Percentiles rank a stretch among this genome's conserved stretches.
phyloP scores from a whole-genome alignment of 257 asterid genomes.

The Anisodus acutangulus region DNA sequence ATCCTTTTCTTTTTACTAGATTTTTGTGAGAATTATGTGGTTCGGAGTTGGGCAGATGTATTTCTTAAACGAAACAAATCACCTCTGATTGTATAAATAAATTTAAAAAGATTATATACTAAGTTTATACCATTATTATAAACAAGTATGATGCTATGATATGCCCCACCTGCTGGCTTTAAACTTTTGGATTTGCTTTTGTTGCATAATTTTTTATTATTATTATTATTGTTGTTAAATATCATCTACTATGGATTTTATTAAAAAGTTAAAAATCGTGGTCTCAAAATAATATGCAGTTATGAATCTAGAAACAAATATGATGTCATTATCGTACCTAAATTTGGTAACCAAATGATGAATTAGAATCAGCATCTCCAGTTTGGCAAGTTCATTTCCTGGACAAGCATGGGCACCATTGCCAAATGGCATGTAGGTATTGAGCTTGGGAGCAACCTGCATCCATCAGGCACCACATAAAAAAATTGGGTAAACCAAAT shows the following conservation, averaged over 20 bases:
- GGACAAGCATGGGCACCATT: constrained; percentile 92
- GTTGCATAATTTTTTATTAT: not conserved
- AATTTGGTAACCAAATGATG: constrained; percentile 70
- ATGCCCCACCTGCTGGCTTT: not conserved
- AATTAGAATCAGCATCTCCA: constrained; percentile 71
- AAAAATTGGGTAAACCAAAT: constrained; percentile 13
- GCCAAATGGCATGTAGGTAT: constrained; percentile 93
- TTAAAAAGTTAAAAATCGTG: not conserved
- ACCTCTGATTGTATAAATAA: not conserved
- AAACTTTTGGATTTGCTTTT: not conserved
- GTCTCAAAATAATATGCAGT: constrained; percentile 13
- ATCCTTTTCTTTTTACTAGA: constrained; percentile 4
- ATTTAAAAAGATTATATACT: no score
- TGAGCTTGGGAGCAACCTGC: constrained; percentile 77
- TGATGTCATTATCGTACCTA: constrained; percentile 50
- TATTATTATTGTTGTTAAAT: not conserved
- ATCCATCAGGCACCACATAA: constrained; percentile 42
- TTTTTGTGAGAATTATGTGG: constrained; percentile 20
- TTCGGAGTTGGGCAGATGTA: not conserved
- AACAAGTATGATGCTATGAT: not conserved
- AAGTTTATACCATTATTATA: not conserved
- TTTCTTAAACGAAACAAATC: not conserved
- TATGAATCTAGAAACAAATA: constrained; percentile 12
- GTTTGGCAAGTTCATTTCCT: constrained; percentile 85
- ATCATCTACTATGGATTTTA: not conserved